Percentiles rank a stretch among this genome's conserved stretches.
Evolutionary conservation across 768 basidiomycete genomes (phyloP).

Genomic region (Cystofilobasidium capitatum): DNA sequence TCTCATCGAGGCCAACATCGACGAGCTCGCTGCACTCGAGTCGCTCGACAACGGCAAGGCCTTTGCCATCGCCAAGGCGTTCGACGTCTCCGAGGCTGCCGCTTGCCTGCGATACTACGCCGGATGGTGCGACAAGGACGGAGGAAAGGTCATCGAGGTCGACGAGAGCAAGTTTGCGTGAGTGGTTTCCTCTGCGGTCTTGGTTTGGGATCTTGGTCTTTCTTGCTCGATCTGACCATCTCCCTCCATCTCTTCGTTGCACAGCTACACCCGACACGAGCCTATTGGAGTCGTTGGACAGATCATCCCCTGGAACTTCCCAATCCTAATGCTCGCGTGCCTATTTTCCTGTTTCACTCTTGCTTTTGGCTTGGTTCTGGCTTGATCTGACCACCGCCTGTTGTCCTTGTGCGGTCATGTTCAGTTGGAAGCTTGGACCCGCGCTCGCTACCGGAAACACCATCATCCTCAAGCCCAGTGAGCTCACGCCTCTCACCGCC

Average conservation of each 20-base stretch:
- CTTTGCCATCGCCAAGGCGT: constrained; percentile 23
- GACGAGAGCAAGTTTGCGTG: constrained; percentile 52
- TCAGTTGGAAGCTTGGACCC: constrained; percentile 27
- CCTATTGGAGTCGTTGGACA: constrained; percentile 25
- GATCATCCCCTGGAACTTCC: constrained; percentile 29
- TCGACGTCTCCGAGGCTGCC: constrained; percentile 37
- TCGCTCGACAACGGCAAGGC: constrained; percentile 29
- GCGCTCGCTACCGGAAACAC: constrained; percentile 32
- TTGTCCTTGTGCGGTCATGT: background rate
- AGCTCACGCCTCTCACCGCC: constrained; percentile 27
- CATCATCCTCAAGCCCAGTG: constrained; percentile 30
- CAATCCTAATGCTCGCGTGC: constrained; percentile 28
- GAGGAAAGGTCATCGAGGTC: constrained; percentile 51
- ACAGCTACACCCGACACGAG: constrained; percentile 13
- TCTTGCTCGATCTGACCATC: no score
- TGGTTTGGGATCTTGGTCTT: background rate
- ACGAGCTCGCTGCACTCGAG: constrained; percentile 18
- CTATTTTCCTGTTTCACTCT: background rate
- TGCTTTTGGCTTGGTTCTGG: no score
- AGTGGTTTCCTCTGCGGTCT: background rate
- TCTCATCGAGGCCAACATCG: constrained; percentile 26
- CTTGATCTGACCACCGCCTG: background rate
- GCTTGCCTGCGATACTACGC: constrained; percentile 57
- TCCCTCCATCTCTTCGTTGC: no score
- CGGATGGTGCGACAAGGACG: constrained; percentile 55